Base-by-base conservation (phyloP, 306 rosid species). In the Acmispon strigosus region DNA sequence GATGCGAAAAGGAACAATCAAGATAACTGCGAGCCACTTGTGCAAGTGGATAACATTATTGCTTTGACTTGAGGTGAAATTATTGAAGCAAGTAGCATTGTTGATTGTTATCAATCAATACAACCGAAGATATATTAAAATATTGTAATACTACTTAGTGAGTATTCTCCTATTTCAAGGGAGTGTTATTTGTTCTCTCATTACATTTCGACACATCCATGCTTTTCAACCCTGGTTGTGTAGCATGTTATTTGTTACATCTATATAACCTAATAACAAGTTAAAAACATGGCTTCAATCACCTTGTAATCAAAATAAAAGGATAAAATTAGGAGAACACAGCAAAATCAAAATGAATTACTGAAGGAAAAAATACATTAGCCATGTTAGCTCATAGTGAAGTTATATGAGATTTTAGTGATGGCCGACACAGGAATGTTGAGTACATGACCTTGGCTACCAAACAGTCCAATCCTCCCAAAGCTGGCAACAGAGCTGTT, bases 401-500 rank as follows among this genome's bases (percentile, higher is more conserved):
- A 60, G 79, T 85, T 80, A 58, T 66, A 60, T 37, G 76, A 74
- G 76, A 67, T 72, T 84, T 87, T 91, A 65, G 39, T 47, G 41
- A 86, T 83, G 27, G 91, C 89, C 3, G 97, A 78, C 47, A 95
- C 70, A 50, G 99, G 99, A 84, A 95, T 84, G 82, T 86, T 95
- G 58, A 89, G 47, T 51, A 77, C 73, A 66, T 95, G 99, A 73
- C 97, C 96, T 80, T 85, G 90, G 78, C 65, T 78, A 78, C 99
- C 99, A 75, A 85, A 89, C 70, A 95, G 86, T 13, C 97, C 92
- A 77, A 95, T 87, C 79, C 97, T 95, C 44, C 99, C 99, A 82
- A 80, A 95, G 86, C 97, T 95, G 37, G 97, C 91, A 69, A 52
- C 68, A 3, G 90, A 62, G 82, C 71, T 88, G 72, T 86, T 95